Evolutionary conservation across 306 rosid species (phyloP).

Genomic region (Glycyrrhiza uralensis): DNA sequence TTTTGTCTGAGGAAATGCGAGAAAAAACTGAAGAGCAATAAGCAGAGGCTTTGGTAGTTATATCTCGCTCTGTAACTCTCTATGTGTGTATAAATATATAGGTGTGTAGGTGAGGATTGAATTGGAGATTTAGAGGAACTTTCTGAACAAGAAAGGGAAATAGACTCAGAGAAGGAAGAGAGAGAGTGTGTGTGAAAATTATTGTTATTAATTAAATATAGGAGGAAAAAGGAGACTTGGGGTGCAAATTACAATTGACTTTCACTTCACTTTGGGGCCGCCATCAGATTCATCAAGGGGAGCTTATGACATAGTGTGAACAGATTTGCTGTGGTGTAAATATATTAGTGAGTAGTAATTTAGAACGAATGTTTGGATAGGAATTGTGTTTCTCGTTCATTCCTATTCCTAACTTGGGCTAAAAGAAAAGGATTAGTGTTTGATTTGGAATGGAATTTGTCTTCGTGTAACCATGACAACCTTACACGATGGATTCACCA

Average conservation of each 20-base stretch:
- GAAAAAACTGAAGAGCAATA: background rate
- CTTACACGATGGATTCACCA: background rate
- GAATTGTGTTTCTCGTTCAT: background rate
- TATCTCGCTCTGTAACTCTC: background rate
- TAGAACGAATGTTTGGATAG: background rate
- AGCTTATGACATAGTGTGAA: too few species aligned
- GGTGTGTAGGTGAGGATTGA: constrained; percentile 4
- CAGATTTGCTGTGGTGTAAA: too few species aligned
- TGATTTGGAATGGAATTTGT: background rate
- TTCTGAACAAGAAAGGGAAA: constrained; percentile 28
- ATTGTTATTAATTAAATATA: background rate
- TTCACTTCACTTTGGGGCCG: background rate
- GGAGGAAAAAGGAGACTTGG: background rate
- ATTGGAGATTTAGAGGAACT: constrained; percentile 22
- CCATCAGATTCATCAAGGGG: background rate
- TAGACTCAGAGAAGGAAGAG: background rate
- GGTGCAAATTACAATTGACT: background rate
- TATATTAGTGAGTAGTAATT: background rate
- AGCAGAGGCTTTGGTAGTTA: background rate
- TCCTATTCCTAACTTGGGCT: background rate
- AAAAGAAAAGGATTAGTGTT: background rate
- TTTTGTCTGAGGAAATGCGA: background rate
- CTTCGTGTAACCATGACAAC: background rate
- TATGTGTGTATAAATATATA: background rate
- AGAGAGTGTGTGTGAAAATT: background rate